phyloP scores from a whole-genome alignment of 805 yeast species.

The Jamesozyma jinghongensis region DNA sequence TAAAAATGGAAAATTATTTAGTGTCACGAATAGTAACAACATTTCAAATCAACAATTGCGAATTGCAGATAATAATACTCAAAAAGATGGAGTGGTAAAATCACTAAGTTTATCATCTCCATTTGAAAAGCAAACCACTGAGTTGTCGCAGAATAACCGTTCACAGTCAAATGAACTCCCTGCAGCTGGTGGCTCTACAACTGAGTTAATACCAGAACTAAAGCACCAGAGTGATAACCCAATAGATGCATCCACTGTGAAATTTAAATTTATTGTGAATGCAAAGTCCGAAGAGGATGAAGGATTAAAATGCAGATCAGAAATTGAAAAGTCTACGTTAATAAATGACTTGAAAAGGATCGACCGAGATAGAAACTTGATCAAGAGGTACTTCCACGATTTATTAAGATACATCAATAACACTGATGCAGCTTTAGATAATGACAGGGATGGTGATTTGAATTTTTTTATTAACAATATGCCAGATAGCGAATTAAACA shows the following conservation, averaged over 20 bases:
- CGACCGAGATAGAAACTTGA: conserved; percentile 12
- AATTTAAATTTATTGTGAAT: neutral
- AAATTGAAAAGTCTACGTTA: too few species aligned
- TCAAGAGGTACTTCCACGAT: conserved; percentile 20
- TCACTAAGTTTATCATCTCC: conserved; percentile 1
- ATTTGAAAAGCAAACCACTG: neutral
- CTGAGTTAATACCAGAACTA: neutral
- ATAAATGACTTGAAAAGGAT: neutral
- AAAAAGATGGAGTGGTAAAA: neutral
- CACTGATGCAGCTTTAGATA: conserved; percentile 25
- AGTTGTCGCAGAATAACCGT: too few species aligned
- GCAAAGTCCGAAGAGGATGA: too few species aligned
- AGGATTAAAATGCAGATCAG: too few species aligned
- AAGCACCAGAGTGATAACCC: neutral
- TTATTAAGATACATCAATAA: conserved; percentile 21
- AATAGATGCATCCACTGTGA: conserved; percentile 1
- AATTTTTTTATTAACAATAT: conserved; percentile 56
- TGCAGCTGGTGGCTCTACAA: too few species aligned
- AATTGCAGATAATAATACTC: neutral
- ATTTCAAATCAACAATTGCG: neutral
- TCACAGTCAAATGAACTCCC: too few species aligned
- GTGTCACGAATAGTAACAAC: neutral
- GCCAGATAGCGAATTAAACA: conserved; percentile 59
- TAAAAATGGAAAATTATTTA: conserved; percentile 4
- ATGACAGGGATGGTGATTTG: conserved; percentile 58